phyloP scores from a whole-genome alignment of 2,329 filamentous ascomycete genomes.

The Xylaria hypoxylon region DNA sequence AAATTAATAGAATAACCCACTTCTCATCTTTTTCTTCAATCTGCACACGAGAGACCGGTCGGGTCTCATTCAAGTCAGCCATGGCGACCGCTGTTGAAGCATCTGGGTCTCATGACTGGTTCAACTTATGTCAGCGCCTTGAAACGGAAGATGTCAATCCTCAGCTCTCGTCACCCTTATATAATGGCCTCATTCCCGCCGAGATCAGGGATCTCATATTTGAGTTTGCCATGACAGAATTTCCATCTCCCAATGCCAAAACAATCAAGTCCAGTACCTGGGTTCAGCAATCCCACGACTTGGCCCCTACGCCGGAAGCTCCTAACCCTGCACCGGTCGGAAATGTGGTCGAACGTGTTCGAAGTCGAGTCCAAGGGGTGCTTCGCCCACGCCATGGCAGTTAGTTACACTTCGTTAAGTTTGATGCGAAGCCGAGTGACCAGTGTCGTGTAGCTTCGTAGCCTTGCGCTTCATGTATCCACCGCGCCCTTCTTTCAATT shows the following conservation, averaged over 20 bases:
- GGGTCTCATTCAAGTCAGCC: background rate
- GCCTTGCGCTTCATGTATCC: background rate
- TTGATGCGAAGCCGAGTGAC: constrained; percentile 6
- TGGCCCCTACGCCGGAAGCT: constrained; percentile 18
- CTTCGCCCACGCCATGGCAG: constrained; percentile 8
- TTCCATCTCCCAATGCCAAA: constrained; percentile 18
- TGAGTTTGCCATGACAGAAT: constrained; percentile 48
- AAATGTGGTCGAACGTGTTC: constrained; percentile 8
- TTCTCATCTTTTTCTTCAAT: background rate
- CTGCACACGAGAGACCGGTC: background rate
- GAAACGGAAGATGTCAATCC: constrained; percentile 35
- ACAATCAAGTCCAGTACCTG: constrained; percentile 11
- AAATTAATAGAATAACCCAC: background rate
- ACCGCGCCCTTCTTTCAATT: background rate
- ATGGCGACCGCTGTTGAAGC: constrained; percentile 5
- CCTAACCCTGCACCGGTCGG: constrained; percentile 8
- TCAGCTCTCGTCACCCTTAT: constrained; percentile 43
- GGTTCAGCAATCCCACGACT: constrained; percentile 43
- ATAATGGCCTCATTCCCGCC: constrained; percentile 43
- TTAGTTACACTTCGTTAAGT: constrained; percentile 20
- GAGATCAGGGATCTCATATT: constrained; percentile 54
- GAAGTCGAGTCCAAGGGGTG: constrained; percentile 13
- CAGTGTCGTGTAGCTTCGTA: constrained; percentile 16
- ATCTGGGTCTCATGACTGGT: constrained; percentile 1
- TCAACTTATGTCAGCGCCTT: constrained; percentile 36